Base-by-base conservation (phyloP, 805 yeast genomes). In the Yarrowia sp. region DNA sequence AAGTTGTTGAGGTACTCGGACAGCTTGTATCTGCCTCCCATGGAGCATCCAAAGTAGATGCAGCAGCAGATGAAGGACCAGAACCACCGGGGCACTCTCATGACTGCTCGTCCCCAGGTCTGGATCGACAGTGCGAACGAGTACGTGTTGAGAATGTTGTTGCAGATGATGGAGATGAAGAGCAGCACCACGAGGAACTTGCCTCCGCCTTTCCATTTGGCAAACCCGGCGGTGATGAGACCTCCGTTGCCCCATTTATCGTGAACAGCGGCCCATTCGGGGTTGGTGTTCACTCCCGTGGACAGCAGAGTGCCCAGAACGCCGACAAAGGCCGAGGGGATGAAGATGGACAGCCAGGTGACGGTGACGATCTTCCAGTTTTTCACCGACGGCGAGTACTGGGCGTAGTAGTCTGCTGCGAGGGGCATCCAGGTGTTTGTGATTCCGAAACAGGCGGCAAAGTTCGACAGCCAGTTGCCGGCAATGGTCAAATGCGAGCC, bases 361-460 rank as follows among this genome's bases (percentile, higher is more conserved):
- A 88, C 78, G 19, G 77, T 24, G 73, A 87, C 89, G 1, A 88
- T 80, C 68, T 82, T 83, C 66, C 76, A 69, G 67, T 85, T 85
- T 1, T 89, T 82, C 0, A 91, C 85, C 47, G 82, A 80, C 73
- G 89, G 94, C 0, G 97, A 97, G 72, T 91, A 86, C 63, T 91
- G 80, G 60, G 92, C 85, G 76, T 90, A 90, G 76, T 92, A 92
- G 77, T 92, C 97, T 0, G 93, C 83, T 0, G 97, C 91, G 69
- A 90, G 84, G 2, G 93, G 88, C 52, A 96, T 93, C 97, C 97
- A 92, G 1, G 97, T 90, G 3, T 91, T 85, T 3, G 97, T 91
- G 56, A 89, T 87, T 36, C 96, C 87, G 73, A 90, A 90, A 52
- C 87, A 82, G 67, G 91, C 80, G 1, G 92, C 84, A 73, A 91